Conservation (phyloP, 495 filamentous ascomycete species). For the Patellaria atrata region DNA sequence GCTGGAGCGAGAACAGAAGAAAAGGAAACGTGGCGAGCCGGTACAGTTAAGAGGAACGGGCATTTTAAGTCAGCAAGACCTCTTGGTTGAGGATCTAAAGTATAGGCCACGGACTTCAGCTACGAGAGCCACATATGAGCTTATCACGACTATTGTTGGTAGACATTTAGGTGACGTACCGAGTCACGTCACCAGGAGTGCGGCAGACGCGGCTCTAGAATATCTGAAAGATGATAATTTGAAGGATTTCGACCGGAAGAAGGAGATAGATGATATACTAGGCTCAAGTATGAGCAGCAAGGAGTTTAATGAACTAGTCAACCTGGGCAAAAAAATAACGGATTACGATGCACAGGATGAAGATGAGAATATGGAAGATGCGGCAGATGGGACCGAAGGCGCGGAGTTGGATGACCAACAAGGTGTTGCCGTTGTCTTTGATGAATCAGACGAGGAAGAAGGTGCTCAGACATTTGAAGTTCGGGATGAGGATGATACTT, state of each 20-base stretch:
- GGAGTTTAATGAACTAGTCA: constrained; percentile 93
- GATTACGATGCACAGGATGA: constrained; percentile 97
- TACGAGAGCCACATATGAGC: constrained; percentile 87
- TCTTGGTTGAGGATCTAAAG: constrained; percentile 66
- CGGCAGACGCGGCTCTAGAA: constrained; percentile 87
- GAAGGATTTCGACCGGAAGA: constrained; percentile 98
- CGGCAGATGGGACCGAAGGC: constrained; percentile 39
- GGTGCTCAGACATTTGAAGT: constrained; percentile 63
- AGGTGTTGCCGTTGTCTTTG: constrained; percentile 94
- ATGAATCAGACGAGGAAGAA: constrained; percentile 82
- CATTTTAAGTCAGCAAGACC: constrained; percentile 72
- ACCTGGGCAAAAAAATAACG: constrained; percentile 96
- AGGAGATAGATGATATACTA: constrained; percentile 86
- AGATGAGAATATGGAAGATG: constrained; percentile 69
- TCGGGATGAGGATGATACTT: constrained; percentile 55
- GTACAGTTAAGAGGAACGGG: constrained; percentile 61
- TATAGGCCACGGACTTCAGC: constrained; percentile 87
- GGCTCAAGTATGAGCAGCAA: constrained; percentile 71
- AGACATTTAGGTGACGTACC: constrained; percentile 84
- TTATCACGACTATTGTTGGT: constrained; percentile 84
- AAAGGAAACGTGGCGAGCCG: constrained; percentile 63
- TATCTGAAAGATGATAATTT: constrained; percentile 86
- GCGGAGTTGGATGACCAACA: constrained; percentile 82
- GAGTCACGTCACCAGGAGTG: constrained; percentile 80
- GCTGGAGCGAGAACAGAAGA: constrained; percentile 71